These are phyloP conservation scores for Chlorella vulgaris DNA, from an alignment of 139 green algal species.

Conservation along the genomic window DNA sequence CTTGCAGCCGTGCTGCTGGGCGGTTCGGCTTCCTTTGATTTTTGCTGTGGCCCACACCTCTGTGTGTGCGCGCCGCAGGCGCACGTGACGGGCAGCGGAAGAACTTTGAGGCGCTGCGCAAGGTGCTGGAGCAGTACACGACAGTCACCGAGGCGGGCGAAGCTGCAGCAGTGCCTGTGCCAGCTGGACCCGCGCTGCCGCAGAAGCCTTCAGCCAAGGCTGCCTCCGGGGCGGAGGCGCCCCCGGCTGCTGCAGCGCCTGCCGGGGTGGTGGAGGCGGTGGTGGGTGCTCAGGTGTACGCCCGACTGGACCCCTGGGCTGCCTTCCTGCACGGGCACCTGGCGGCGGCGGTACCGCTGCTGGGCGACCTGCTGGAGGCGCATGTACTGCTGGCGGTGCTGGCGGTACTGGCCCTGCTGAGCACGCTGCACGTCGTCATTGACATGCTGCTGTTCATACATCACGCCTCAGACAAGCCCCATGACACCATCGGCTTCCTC, in stretches of 20 bases:
- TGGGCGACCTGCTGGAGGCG: neutral
- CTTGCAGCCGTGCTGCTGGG: too few species aligned
- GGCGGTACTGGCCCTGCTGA: constrained; percentile 14
- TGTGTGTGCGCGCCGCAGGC: neutral
- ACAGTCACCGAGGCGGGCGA: neutral
- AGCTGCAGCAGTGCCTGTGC: neutral
- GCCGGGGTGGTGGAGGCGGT: constrained; percentile 1
- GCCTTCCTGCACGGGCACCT: constrained; percentile 27
- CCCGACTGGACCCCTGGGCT: constrained; percentile 33
- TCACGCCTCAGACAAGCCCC: constrained; percentile 10
- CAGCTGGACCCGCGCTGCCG: neutral
- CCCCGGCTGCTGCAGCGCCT: neutral
- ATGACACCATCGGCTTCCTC: constrained; percentile 30
- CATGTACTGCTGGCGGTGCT: constrained; percentile 13
- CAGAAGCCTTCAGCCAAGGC: too few species aligned
- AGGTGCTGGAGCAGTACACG: neutral
- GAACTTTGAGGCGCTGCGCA: constrained; percentile 11
- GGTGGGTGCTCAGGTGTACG: neutral
- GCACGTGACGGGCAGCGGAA: constrained; percentile 33
- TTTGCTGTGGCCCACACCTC: neutral
- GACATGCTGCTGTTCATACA: constrained; percentile 36
- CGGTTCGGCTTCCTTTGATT: neutral
- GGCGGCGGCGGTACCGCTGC: neutral
- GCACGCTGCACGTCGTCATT: constrained; percentile 26
- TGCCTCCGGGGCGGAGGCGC: neutral